Percentiles rank a stretch among this genome's conserved stretches.
Evolutionary conservation across 495 filamentous ascomycete species (phyloP).

Genomic region (Trichoderma gamsii): DNA sequence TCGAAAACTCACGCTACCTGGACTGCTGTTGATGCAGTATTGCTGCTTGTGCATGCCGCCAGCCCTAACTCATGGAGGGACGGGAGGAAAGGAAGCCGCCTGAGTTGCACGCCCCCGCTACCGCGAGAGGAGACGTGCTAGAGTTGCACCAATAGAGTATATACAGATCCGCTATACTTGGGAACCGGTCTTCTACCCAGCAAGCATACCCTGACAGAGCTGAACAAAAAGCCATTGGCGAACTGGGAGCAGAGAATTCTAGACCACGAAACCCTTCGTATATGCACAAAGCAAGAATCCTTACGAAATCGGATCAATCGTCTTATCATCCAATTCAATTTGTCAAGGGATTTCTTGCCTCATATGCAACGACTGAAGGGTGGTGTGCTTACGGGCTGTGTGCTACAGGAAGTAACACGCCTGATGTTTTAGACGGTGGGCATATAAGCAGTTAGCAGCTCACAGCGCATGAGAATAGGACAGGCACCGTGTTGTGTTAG

Average conservation of each 20-base stretch:
- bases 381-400: too few species aligned
- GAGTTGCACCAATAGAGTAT: not conserved
- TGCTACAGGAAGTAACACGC: too few species aligned
- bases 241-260: not conserved
- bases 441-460: not conserved
- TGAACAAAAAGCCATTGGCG: not conserved
- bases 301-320: not conserved
- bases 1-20: not conserved
- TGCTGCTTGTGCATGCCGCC: not conserved
- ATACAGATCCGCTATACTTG: not conserved
- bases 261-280: not conserved
- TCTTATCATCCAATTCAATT: not conserved
- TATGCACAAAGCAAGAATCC: not conserved
- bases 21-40: not conserved
- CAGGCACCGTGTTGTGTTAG: not conserved
- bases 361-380: too few species aligned
- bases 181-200: not conserved
- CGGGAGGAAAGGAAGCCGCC: conserved; percentile 5
- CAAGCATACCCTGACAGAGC: not conserved
- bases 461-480: not conserved
- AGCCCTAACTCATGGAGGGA: not conserved
- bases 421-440: too few species aligned
- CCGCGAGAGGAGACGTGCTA: not conserved
- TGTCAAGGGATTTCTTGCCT: not conserved
- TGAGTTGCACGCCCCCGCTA: not conserved